Base-by-base conservation (phyloP, 2,329 filamentous ascomycete genomes). In the Claviceps africana region DNA sequence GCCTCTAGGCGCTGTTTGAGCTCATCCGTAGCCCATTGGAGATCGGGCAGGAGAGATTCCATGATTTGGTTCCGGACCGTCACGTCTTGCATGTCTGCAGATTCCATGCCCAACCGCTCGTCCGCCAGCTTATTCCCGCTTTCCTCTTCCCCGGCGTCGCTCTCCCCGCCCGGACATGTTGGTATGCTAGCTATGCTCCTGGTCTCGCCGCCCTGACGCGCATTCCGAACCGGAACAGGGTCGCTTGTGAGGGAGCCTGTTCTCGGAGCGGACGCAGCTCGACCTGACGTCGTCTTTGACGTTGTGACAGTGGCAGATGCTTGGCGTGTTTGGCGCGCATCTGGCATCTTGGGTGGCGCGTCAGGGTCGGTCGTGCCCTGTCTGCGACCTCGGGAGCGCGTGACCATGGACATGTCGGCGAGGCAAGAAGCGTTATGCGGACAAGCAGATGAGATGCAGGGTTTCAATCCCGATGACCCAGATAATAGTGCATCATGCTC, bases 161-260 rank as follows among this genome's bases (percentile, higher is more conserved):
- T 37, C 4, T 19, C 48, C 22, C 25, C 42, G 39, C 2, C 1
- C 5, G 19, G 21, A 7, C 9, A 48, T 17, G 49, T 47, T 17
- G 49, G 15, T 17, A 52, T 25, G 47, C 52, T 56, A 4, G 44
- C 43, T 17, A 53, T 15, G 15, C 56, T 56, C 3, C 4, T n/a
- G 28, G 42, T 39, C 21, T 33, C 33, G 37, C 11, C 22, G 42
- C 40, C 2, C 33, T 25, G 47, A 7, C 50, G 52, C 22, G 55
- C 55, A 17, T 51, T 45, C 5, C 53, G 53, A 10, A 39, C 21
- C 17, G 53, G 33, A 21, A 43, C 8, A 19, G 43, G 47, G 21
- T 50, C 47, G 3, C 17, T 17, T 4, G 45, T 33, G 25, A 52
- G 46, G 15, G 50, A 50, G 10, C 50, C 33, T 28, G 21, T 22